Evolutionary conservation across 495 filamentous ascomycete species (phyloP), one percentile per base, ranked within the genome.

Genomic region (Elasticomyces elasticus): DNA sequence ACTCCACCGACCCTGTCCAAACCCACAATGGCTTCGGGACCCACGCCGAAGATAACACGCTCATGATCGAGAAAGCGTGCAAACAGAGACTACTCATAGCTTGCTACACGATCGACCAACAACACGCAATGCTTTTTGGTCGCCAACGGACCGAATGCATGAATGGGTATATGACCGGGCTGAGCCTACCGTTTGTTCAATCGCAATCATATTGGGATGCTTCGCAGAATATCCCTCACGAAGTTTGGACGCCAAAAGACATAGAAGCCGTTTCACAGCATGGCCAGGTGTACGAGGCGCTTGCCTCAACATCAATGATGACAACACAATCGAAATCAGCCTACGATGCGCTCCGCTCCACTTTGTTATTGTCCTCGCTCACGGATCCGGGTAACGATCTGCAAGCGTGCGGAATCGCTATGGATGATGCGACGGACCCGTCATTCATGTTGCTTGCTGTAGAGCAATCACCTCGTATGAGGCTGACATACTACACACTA

Each of bases 91-190:
- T 70, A 2, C 61, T 69, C 1, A 24, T 62, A 2, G 52, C 60
- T 27, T 69, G 63, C 49, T 65, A 64, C 42, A 62, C 69, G 33
- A 56, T 70, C 12, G 63, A 67, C 40, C 56, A 59, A 17, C 66
- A 70, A 17, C 63, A 67, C 51, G 46, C 63, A 5, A 61, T 43
- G 25, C 56, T 69, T 2, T 56, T 69, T n/a, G 62, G 57, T 26
- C 62, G 66, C 20, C 51, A 33, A 22, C 31, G 22, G n/a, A 52
- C 41, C 17, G 23, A 38, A 20, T 54, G 51, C 38, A 19, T 51
- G 6, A 20, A 15, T 10, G 31, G 27, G 15, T 22, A 31, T 6
- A 27, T 26, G n/a, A 40, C n/a, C 20, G 20, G 48, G 5, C 19
- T 51, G n/a, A 41, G 56, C 22, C 63, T 70, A 11, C 66, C 64